Evolutionary conservation across 495 filamentous ascomycete genomes (phyloP).

Genomic region (Ascobolus immersus): DNA sequence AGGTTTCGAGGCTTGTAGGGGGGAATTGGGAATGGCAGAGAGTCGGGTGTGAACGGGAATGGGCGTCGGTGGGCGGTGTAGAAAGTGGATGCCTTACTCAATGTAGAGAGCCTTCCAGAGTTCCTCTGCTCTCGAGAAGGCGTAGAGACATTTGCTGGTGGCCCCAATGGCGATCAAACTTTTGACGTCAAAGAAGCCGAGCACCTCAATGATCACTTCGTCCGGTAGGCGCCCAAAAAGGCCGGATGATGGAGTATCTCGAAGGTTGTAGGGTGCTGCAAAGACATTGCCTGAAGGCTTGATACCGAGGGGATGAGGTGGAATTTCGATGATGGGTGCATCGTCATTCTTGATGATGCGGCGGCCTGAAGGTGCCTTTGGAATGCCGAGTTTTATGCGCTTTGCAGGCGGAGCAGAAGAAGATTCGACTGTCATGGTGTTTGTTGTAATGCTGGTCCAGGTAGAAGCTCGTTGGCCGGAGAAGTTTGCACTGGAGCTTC

Average conservation of each 20-base stretch:
- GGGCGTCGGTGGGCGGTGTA: not conserved
- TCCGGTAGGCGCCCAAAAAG: slow-evolving; percentile 43
- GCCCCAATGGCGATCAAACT: slow-evolving; percentile 41
- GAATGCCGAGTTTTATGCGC: too few relatives aligned
- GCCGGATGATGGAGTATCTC: slow-evolving; percentile 33
- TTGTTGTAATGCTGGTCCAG: too few relatives aligned
- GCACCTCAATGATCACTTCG: slow-evolving; percentile 47
- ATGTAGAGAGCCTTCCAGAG: slow-evolving; percentile 74
- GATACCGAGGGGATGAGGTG: slow-evolving; percentile 58
- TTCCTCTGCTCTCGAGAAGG: slow-evolving; percentile 63
- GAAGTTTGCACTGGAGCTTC: too few relatives aligned
- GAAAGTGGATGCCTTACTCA: slow-evolving; percentile 34
- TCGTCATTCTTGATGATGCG: too few relatives aligned
- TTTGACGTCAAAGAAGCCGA: slow-evolving; percentile 46
- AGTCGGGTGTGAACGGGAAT: not conserved
- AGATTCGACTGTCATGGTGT: too few relatives aligned
- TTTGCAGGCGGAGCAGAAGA: too few relatives aligned
- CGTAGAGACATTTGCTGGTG: slow-evolving; percentile 74
- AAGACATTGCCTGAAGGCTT: slow-evolving; percentile 78
- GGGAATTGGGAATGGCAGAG: not conserved
- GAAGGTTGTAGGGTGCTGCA: slow-evolving; percentile 36
- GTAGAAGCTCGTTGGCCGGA: too few relatives aligned
- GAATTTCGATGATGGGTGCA: too few relatives aligned
- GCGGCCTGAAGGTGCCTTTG: too few relatives aligned
- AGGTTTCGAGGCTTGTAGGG: not conserved